These are phyloP conservation scores for Botrytis cinerea DNA, from an alignment of 2,329 filamentous ascomycete genomes.

Conservation along the genomic window DNA sequence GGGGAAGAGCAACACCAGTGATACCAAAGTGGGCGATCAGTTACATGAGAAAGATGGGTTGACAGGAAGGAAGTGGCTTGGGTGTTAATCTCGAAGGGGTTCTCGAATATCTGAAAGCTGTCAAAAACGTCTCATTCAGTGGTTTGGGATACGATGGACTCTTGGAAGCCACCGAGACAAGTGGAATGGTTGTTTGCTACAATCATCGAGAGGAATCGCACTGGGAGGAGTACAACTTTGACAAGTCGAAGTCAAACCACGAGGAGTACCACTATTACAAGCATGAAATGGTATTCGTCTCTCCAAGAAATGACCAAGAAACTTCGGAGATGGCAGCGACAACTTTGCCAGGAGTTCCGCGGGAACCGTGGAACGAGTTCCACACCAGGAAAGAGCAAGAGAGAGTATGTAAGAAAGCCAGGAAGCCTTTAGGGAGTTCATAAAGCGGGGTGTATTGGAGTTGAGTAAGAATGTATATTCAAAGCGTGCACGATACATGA, in stretches of 20 bases:
- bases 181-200: too few species aligned
- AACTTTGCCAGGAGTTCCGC: background rate
- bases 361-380: background rate
- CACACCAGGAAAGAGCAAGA: background rate
- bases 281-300: background rate
- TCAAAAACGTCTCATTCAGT: too few species aligned
- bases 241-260: background rate
- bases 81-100: background rate
- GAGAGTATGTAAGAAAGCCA: background rate
- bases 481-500: background rate
- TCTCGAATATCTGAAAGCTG: too few species aligned
- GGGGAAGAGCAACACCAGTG: accelerated
- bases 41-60: background rate
- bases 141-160: too few species aligned
- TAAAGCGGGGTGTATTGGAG: background rate
- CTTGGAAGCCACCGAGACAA: too few species aligned
- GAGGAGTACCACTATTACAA: background rate
- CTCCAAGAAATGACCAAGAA: background rate
- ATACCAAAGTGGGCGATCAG: background rate
- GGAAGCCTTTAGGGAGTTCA: background rate
- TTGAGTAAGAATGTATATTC: background rate
- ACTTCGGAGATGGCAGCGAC: background rate
- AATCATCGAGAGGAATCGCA: too few species aligned
- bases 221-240: too few species aligned
- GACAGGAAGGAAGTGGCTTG: background rate